Conservation (phyloP, 805 yeast genomes). For the Metschnikowia bowlesiae region DNA sequence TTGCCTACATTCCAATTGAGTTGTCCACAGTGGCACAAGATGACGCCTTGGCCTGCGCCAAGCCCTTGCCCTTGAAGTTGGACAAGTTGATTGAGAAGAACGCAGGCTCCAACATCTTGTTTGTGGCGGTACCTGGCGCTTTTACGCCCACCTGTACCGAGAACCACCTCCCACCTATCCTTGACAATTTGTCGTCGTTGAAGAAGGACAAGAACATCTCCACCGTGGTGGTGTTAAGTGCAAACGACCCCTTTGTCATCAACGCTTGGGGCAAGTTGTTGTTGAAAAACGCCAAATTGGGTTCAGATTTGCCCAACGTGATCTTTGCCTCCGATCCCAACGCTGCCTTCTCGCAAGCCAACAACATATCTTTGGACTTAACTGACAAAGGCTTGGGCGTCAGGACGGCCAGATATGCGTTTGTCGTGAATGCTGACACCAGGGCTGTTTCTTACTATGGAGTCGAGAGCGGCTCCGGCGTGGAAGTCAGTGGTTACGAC, state of each 20-base stretch:
- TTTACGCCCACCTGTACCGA: conserved; percentile 45
- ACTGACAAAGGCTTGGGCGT: conserved; percentile 35
- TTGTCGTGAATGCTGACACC: conserved; percentile 37
- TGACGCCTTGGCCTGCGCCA: conserved; percentile 30
- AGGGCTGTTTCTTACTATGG: conserved; percentile 39
- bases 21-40: conserved; percentile 20
- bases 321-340: conserved; percentile 40
- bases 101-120: conserved; percentile 23
- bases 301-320: conserved; percentile 21
- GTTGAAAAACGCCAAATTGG: conserved; percentile 21
- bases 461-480: conserved; percentile 29
- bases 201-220: conserved; percentile 27
- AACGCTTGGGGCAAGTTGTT: conserved; percentile 44
- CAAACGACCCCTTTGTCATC: conserved; percentile 41
- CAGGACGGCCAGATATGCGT: conserved; percentile 39
- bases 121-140: conserved; percentile 42
- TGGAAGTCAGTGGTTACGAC: conserved; percentile 33
- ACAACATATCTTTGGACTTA: conserved; percentile 32
- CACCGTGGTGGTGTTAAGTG: conserved; percentile 33
- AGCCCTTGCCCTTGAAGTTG: conserved; percentile 30
- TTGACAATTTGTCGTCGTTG: conserved; percentile 27
- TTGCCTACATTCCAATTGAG: conserved; percentile 37
- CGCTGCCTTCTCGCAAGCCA: conserved; percentile 28
- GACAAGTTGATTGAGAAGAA: conserved; percentile 28
- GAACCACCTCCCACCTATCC: conserved; percentile 39